Conservation (phyloP, 768 basidiomycete genomes). For the Leccinellum albellum region DNA sequence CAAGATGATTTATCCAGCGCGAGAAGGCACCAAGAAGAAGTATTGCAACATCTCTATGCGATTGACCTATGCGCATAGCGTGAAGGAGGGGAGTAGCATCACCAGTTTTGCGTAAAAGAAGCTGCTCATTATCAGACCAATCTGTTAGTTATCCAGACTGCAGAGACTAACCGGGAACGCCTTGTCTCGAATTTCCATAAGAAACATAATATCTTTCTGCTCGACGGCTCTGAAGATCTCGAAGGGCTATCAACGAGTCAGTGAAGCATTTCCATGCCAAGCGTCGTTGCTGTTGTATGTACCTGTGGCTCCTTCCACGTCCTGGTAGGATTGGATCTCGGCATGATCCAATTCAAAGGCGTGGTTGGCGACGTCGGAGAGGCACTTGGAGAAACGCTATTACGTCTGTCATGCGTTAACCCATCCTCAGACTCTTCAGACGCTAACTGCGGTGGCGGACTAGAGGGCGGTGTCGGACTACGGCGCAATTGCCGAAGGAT, state of each 20-base stretch:
- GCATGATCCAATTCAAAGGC: constrained; percentile 12
- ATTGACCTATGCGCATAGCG: constrained; percentile 76
- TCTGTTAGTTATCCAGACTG: background rate
- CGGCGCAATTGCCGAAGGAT: constrained; percentile 52
- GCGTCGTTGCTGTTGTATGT: constrained; percentile 4
- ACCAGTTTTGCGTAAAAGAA: constrained; percentile 81
- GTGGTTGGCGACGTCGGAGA: constrained; percentile 23
- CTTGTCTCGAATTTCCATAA: constrained; percentile 80
- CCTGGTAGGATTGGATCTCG: constrained; percentile 11
- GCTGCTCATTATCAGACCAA: constrained; percentile 33
- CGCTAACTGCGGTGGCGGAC: constrained; percentile 14
- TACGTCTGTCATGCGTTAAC: constrained; percentile 6
- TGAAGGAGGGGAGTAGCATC: constrained; percentile 88
- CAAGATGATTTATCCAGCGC: constrained; percentile 84
- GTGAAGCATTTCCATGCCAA: background rate
- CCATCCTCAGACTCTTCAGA: constrained; percentile 19
- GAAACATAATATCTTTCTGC: constrained; percentile 70
- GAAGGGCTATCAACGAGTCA: constrained; percentile 38
- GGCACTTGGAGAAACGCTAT: constrained; percentile 14
- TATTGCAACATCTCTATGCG: constrained; percentile 81
- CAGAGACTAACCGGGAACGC: constrained; percentile 65
- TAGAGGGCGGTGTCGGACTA: constrained; percentile 38
- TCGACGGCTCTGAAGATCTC: constrained; percentile 85
- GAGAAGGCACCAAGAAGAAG: constrained; percentile 87
- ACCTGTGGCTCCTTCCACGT: constrained; percentile 57